These are phyloP conservation scores for Cryptococcus hybrid DNA, from an alignment of 1,284 basidiomycete species.

Conservation along the genomic window DNA sequence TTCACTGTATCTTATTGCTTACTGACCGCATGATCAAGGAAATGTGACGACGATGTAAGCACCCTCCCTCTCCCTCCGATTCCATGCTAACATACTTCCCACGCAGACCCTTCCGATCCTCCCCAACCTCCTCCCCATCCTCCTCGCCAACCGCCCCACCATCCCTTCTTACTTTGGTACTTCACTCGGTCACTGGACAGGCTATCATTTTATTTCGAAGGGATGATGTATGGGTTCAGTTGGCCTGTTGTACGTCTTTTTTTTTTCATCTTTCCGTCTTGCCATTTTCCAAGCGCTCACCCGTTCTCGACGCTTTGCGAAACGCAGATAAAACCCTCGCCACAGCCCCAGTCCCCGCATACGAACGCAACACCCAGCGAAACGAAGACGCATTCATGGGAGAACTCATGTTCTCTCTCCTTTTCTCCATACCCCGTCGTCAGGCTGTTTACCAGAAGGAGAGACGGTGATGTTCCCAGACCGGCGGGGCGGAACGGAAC, in stretches of 20 bases:
- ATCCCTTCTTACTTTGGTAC: conserved; percentile 24
- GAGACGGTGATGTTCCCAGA: too few relatives aligned
- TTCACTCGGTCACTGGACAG: conserved; percentile 13
- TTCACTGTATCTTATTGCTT: neutral
- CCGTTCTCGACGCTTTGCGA: neutral
- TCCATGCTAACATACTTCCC: neutral
- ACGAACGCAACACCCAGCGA: conserved; percentile 4
- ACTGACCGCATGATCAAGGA: conserved; percentile 1
- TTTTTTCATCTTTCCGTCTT: neutral
- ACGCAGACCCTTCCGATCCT: conserved; percentile 23
- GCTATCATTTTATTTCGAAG: conserved; percentile 21
- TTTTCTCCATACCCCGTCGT: neutral
- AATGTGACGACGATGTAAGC: conserved; percentile 26
- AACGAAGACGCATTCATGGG: conserved; percentile 27
- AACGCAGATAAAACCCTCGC: conserved; percentile 22
- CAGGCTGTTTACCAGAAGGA: too few relatives aligned
- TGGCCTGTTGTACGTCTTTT: conserved; percentile 21
- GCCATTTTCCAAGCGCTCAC: too few relatives aligned
- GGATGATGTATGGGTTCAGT: conserved; percentile 23
- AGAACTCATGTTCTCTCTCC: conserved; percentile 18
- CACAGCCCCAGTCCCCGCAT: conserved; percentile 8
- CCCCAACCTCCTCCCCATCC: conserved; percentile 21
- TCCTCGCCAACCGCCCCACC: conserved; percentile 14
- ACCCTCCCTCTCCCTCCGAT: neutral
- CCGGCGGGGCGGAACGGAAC: too few relatives aligned